phyloP scores from a whole-genome alignment of 495 filamentous ascomycete genomes.

The Mycothermus thermophilus region DNA sequence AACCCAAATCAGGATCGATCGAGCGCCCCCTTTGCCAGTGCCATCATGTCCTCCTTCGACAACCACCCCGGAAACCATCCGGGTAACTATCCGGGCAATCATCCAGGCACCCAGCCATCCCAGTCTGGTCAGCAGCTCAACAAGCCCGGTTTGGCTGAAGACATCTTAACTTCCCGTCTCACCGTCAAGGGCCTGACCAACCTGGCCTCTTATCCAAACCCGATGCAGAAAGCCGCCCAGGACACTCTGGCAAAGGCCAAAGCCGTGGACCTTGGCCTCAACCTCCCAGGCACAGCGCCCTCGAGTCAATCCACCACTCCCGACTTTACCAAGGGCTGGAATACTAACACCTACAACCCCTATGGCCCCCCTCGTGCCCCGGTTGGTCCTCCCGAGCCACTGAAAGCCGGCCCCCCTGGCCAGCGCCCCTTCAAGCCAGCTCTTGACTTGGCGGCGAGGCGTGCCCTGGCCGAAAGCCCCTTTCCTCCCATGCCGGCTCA shows the following conservation, averaged over 20 bases:
- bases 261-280: slow-evolving; percentile 6
- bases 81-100: no score
- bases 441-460: slow-evolving; percentile 13
- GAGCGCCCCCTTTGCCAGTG: background rate
- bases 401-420: slow-evolving; percentile 36
- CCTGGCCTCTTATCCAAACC: slow-evolving; percentile 34
- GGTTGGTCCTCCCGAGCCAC: slow-evolving; percentile 27
- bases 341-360: background rate
- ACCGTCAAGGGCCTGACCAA: slow-evolving; percentile 28
- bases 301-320: slow-evolving; percentile 1
- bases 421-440: slow-evolving; percentile 25
- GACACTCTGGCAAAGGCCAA: slow-evolving; percentile 24
- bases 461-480: background rate
- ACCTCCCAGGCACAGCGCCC: slow-evolving; percentile 6
- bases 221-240: slow-evolving; percentile 32
- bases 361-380: slow-evolving; percentile 10
- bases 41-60: slow-evolving; percentile 11
- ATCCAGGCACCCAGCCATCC: no score
- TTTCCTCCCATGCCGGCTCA: background rate
- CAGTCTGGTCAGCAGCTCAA: no score
- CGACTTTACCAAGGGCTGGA: slow-evolving; percentile 4
- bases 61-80: slow-evolving; percentile 15
- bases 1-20: slow-evolving; percentile 16
- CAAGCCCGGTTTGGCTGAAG: slow-evolving; percentile 11
- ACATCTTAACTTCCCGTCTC: slow-evolving; percentile 18